Conservation (phyloP, 192 early-diverging fungal species). For the Gamsiella multidivaricata region DNA sequence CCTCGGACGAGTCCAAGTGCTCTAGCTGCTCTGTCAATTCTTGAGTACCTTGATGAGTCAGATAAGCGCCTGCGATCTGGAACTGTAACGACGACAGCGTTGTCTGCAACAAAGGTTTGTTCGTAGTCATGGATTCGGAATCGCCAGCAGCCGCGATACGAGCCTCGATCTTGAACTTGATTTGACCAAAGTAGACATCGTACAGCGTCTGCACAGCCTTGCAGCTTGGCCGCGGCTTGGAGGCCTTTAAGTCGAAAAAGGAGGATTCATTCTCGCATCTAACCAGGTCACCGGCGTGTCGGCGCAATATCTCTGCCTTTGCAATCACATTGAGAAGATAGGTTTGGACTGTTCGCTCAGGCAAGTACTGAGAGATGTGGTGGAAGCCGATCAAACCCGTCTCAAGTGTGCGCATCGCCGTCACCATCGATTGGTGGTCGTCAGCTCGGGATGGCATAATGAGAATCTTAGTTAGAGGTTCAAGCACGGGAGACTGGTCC, state of each 20-base stretch:
- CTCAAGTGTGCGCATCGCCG: not conserved
- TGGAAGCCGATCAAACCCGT: slow-evolving; percentile 15
- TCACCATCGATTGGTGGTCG: not conserved
- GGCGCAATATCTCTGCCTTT: not conserved
- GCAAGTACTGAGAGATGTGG: not conserved
- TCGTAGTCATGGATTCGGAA: not conserved
- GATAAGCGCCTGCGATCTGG: slow-evolving; percentile 12
- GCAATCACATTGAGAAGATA: not conserved
- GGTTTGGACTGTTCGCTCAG: not conserved
- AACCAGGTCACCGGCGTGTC: not conserved
- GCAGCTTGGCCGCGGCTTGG: slow-evolving; percentile 5
- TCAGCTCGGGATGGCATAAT: not conserved
- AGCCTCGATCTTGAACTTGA: not conserved
- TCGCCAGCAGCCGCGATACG: not conserved
- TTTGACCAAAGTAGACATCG: slow-evolving; percentile 11
- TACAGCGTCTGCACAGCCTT: slow-evolving; percentile 2
- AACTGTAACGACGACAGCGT: slow-evolving; percentile 4
- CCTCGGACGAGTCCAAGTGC: not conserved
- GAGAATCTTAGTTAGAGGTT: not conserved
- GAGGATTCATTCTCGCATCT: not conserved
- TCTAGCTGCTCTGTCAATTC: not conserved
- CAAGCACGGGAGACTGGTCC: not conserved
- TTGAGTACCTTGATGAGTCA: slow-evolving; percentile 6
- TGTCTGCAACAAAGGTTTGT: not conserved
- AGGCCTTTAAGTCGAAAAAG: not conserved